Base-by-base conservation (phyloP, 148 eudicot genomes). In the Rhododendron mucronatum region DNA sequence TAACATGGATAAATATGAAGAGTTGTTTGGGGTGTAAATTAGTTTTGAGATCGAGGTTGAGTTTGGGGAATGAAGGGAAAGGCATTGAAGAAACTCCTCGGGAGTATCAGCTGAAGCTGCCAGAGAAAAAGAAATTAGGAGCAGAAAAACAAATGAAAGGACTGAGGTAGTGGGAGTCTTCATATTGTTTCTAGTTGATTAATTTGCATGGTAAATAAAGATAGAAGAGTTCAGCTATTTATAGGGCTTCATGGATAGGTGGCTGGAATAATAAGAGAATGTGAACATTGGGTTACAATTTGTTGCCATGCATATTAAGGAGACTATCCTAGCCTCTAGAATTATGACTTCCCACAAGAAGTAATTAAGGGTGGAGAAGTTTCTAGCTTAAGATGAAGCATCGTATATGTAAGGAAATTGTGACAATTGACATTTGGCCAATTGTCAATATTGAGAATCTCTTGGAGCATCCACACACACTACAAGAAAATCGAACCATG, bases 11-110 rank as follows among this genome's bases (percentile, higher is more conserved):
- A 39, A 39, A 39, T 39, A 39, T 39, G 44, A 39, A 39, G 44
- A 39, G 44, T 39, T 39, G 6, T 39, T 39, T 39, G 44, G 6
- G 44, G 44, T 74, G 80, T 50, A 84, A 44, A 74, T 51, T 18
- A 74, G 30, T 51, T 84, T 50, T 12, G 86, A 50, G 86, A 84
- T 84, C 35, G 81, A 33, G 45, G 30, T 65, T 2, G 71, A 65
- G 30, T 65, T 65, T 8, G 30, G 30, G 30, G 30, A 65, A n/a
- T 9, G 28, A 65, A 23, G 71, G 71, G 30, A 65, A n/a, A 65
- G 26, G 33, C 71, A 65, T 65, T 65, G 71, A 65, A 65, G 71
- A 65, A 65, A 65, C 10, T 65, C 13, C 21, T 65, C 30, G 9
- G n/a, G 71, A 65, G 71, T 65, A 65, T n/a, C 13, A 9, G 28